A percentile compares a stretch with the other conserved stretches of the same genome.
Conservation (phyloP, 2,329 filamentous ascomycete species). For the Cercospora citrullina region DNA sequence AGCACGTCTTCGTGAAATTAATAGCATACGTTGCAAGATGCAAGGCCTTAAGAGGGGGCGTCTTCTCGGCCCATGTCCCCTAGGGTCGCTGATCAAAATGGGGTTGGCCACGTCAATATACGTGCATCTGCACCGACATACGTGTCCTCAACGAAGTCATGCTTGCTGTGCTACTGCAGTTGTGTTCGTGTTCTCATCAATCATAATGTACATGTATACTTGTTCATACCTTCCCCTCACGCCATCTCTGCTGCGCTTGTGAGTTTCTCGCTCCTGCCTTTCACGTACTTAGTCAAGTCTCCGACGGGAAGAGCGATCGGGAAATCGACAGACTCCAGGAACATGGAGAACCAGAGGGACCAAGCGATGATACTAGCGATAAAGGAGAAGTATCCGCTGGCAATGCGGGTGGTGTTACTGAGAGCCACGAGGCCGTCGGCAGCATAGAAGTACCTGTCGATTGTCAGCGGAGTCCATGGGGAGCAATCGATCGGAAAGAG, state of each 20-base stretch:
- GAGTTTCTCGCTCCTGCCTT: slow-evolving; percentile 22
- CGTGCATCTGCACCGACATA: background rate
- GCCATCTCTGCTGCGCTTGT: slow-evolving; percentile 20
- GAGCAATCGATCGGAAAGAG: background rate
- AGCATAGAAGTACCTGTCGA: background rate
- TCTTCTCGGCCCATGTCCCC: background rate
- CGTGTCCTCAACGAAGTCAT: background rate
- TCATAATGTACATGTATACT: background rate
- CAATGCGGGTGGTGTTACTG: background rate
- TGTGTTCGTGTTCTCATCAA: background rate
- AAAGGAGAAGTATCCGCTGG: background rate
- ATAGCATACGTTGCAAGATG: background rate
- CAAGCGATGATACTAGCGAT: background rate
- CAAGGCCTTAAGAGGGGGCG: background rate
- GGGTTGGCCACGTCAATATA: background rate
- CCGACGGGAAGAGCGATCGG: slow-evolving; percentile 25
- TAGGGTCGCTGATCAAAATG: background rate
- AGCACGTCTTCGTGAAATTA: background rate
- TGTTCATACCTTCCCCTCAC: background rate
- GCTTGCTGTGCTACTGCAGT: background rate
- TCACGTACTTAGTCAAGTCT: slow-evolving; percentile 24
- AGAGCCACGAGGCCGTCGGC: background rate
- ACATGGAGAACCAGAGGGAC: slow-evolving; percentile 9
- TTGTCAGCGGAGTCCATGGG: background rate
- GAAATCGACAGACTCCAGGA: slow-evolving; percentile 28